Evolutionary conservation across 1,139 yeast species (phyloP), one percentile per base, ranked within the genome.

Genomic region (Debaryomyces coudertii): DNA sequence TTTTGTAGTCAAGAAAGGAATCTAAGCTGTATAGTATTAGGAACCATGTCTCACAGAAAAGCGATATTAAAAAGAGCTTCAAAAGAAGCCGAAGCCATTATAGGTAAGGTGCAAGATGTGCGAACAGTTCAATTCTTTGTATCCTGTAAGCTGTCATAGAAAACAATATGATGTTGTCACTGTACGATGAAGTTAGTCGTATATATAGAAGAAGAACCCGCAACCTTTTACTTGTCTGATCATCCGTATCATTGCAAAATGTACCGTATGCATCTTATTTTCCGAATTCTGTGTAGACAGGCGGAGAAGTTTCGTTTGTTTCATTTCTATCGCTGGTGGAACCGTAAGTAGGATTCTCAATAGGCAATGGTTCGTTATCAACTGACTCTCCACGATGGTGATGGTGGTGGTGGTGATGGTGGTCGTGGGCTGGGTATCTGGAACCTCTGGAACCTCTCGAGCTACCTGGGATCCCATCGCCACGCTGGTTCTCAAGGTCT

Each of bases 271-370:
- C 12, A 16, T 20, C 5, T 15, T 16, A 41, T 22, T 41, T 41
- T 20, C 25, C 25, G 11, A 67, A 33, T 47, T 68, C 76, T 3
- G 72, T 47, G 52, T 72, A 72, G 11, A 74, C 71, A 1, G 77
- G 77, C 11, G 77, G 76, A 14, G 42, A 34, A 2, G 43, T 44
- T 11, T 47, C 47, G 42, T 31, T 35, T 31, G 40, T 35, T 29
- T 40, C 33, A 14, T 29, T 8, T 11, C 41, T 16, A 33, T 33
- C 48, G 40, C 41, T 51, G 2, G 61, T 58, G 12, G 72, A 58
- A 15, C 72, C 70, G 42, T 69, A 67, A 18, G 45, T 53, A n/a
- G 54, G 37, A n/a, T 46, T 40, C 3, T 51, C 51, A 27, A 48
- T 49, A 23, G 35, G 34, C 20, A 28, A 35, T 11, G 8, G 50